A percentile compares a stretch with the other conserved stretches of the same genome.
Evolutionary conservation across 164 flowering plant genomes (phyloP).

Genomic region (Vitis labrusca): DNA sequence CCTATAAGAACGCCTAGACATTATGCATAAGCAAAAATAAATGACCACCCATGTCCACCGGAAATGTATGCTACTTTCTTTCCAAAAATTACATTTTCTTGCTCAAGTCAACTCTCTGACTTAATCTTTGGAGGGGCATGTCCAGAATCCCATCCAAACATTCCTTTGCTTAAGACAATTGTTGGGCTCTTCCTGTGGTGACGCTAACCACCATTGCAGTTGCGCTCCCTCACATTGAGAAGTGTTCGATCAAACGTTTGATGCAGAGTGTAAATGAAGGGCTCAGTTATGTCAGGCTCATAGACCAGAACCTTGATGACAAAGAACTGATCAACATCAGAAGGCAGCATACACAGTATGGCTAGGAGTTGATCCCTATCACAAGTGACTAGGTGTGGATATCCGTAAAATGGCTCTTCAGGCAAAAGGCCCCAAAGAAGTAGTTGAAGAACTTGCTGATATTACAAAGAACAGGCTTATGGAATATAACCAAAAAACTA

Average conservation of each 20-base stretch:
- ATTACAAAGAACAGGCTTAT: constrained; percentile 24
- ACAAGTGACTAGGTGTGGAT: constrained; percentile 52
- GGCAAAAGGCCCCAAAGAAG: constrained; percentile 33
- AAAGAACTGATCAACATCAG: constrained; percentile 24
- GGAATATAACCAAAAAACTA: constrained; percentile 22
- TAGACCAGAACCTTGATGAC: constrained; percentile 40
- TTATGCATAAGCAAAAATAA: too few relatives aligned
- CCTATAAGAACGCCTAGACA: too few relatives aligned
- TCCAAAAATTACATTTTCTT: too few relatives aligned
- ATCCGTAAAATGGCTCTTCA: constrained; percentile 36
- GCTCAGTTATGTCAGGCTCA: constrained; percentile 33
- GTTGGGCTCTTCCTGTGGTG: constrained; percentile 72
- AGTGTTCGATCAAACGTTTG: constrained; percentile 15
- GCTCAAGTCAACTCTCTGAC: too few relatives aligned
- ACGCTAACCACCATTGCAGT: constrained; percentile 62
- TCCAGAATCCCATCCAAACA: too few relatives aligned
- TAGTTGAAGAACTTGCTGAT: constrained; percentile 35
- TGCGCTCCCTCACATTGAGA: constrained; percentile 43
- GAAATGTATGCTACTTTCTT: too few relatives aligned
- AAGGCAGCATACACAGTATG: constrained; percentile 57
- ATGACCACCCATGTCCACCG: too few relatives aligned
- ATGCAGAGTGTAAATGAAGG: constrained; percentile 41
- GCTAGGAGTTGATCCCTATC: constrained; percentile 49
- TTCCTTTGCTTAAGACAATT: constrained; percentile 11
- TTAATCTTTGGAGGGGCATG: too few relatives aligned